Base-by-base conservation (phyloP, 1,284 basidiomycete genomes). In the Boletus sp. region DNA sequence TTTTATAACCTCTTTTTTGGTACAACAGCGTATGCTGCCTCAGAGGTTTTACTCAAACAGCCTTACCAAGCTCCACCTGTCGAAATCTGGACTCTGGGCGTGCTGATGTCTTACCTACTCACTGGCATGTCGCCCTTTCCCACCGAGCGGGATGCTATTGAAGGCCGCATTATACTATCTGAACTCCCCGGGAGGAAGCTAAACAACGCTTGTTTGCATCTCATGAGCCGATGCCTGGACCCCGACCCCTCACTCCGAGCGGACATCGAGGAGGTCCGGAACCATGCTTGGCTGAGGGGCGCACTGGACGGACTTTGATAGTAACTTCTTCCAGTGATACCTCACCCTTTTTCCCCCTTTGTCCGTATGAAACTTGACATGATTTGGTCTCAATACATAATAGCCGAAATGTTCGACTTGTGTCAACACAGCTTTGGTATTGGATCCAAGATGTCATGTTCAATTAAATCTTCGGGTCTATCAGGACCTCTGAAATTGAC, bases 41-140 rank as follows among this genome's bases (percentile, higher is more conserved):
- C 88, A 14, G 92, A 95, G 66, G 88, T 94, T 54, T 73, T 94
- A 27, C 76, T 77, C 38, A 88, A 91, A 60, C 74, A 81, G 59
- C 75, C 78, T 6, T 88, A 88, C 59, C 80, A 80, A 58, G 84
- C 91, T 0, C 81, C 84, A 1, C 85, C 88, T 9, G 87, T 88
- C 16, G 93, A 95, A 67, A 78, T 94, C 37, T 95, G 92, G 93
- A 90, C 89, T 1, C 76, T 94, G n/a, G 93, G 93, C 26, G 86
- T 95, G 39, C 75, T 95, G 29, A 80, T 94, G 46, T 87, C 85
- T 16, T 93, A 91, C 67, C 75, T 95, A 37, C 75, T 94, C 53
- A 91, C 88, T 3, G 92, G 92, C 14, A 77, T 86, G 57, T 90
- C 88, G 19, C 91, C 91, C 4, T 95, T 94, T 66, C 79, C 83